Base-by-base conservation (phyloP, 805 yeast species). In the Yarrowia sp. region DNA sequence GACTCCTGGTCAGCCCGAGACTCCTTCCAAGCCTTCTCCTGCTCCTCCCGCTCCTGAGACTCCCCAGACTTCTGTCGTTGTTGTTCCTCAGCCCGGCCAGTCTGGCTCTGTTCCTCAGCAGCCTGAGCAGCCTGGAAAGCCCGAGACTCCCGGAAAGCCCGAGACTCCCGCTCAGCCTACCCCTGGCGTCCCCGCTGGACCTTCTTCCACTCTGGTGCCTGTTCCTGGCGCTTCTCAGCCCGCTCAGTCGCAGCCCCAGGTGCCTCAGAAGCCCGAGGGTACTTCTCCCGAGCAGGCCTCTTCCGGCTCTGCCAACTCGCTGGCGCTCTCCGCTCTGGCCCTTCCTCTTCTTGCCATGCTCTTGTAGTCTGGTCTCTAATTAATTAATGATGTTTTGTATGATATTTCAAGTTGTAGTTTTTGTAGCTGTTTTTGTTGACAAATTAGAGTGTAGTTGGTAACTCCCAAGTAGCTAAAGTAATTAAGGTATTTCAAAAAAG, bases 281-380 rank as follows among this genome's bases (percentile, higher is more conserved):
- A 18, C 62, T 8, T 17, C 38, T 1, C 62, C 62, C 45, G 62
- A 9, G 8, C 62, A 55, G 48, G 62, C 58, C 4, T 36, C 42
- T 18, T 51, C 58, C 4, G 58, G 58, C 42, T 51, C 58, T n/a
- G 9, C 62, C 18, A 55, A n/a, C 39, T 41, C 31, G 39, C 38
- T 39, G 13, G 38, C 62, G 9, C 14, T 7, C 13, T 31, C 48
- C 5, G 38, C 31, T 4, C 9, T 39, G 10, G 38, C 22, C 1
- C 18, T 42, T 41, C 48, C 62, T 31, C 62, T 55, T 55, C 62
- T 55, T 15, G 38, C 38, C 43, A 36, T 51, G 58, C 43, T 51
- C 13, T 11, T 51, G 4, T 51, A 51, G 33, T 9, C 9, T 36
- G 42, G 33, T 4, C 22, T n/a, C 22, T 17, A 13, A 8, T 14